Base-by-base conservation (phyloP, 768 basidiomycete genomes). In the Tulasnella sp. region DNA sequence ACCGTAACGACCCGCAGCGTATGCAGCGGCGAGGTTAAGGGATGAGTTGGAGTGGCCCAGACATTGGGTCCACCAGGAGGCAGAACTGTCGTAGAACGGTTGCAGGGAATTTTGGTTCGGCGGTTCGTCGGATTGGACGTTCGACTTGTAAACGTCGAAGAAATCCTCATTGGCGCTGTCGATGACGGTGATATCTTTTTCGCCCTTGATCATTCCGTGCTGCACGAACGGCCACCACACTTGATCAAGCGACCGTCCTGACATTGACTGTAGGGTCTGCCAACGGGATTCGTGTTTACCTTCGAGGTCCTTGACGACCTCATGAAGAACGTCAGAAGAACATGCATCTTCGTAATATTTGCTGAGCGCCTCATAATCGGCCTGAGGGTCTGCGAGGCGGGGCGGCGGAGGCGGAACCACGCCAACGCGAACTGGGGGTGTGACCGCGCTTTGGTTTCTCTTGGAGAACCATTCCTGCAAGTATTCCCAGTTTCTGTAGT, bases 171-270 rank as follows among this genome's bases (percentile, higher is more conserved):
- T 75, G 0, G 93, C 94, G 61, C 89, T 93, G 67, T 97, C 91
- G 63, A 97, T 88, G 57, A 93, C 83, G 45, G 82, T 88, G 29
- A 97, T 83, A 63, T 92, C 83, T 39, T 78, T 67, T 52, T 82
- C 79, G 48, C 73, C 72, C 59, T 79, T 76, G 43, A 89, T 73
- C 15, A 81, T 72, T 0, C 79, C 80, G 62, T 98, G 94, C 66
- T 98, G 94, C 1, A 91, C 89, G 66, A 98, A 98, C 0, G 94
- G 94, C 90, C 92, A 98, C 94, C 94, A 98, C 42, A 96, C 74
- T 1, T 75, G 75, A 52, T 90, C 76, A 41, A 86, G 71, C 0
- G 91, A 83, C 35, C 92, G 77, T 8, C 72, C 71, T 2, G 89
- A 80, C 81, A 94, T 89, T 0, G 83, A 77, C 48, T 81, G 77